Percentiles rank a stretch among this genome's conserved stretches.
Evolutionary conservation across 2,329 filamentous ascomycete genomes (phyloP).

Genomic region (Stachybotrys echinatus): DNA sequence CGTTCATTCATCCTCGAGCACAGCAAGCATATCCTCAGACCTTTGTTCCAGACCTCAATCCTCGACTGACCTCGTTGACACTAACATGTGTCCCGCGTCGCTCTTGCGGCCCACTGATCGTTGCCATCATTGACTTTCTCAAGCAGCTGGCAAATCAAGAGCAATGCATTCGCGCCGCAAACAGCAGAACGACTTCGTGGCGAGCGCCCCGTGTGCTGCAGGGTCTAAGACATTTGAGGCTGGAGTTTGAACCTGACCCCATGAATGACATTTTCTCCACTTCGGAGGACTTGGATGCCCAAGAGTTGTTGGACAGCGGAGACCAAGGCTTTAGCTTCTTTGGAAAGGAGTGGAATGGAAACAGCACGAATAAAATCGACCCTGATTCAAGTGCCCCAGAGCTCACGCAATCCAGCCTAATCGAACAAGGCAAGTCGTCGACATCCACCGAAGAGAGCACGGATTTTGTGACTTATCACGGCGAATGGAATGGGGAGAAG

Average conservation of each 20-base stretch:
- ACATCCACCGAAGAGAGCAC: constrained; percentile 10
- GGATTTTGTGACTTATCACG: constrained; percentile 16
- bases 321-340: constrained; percentile 42
- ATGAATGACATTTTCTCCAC: constrained; percentile 27
- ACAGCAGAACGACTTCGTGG: constrained; percentile 13
- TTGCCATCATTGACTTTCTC: constrained; percentile 43
- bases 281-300: constrained; percentile 32
- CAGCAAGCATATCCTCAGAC: constrained; percentile 40
- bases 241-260: constrained; percentile 48
- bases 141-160: constrained; percentile 44
- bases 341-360: constrained; percentile 10
- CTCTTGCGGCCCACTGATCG: constrained; percentile 44
- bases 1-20: constrained; percentile 33
- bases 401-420: neutral
- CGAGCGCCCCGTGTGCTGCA: constrained; percentile 37
- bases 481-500: constrained; percentile 17
- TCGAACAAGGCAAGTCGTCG: neutral
- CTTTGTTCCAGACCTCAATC: constrained; percentile 52
- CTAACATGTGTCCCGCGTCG: constrained; percentile 49
- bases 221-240: constrained; percentile 47
- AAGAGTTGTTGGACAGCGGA: constrained; percentile 33
- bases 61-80: constrained; percentile 46
- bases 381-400: neutral
- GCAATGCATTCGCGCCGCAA: constrained; percentile 30
- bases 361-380: constrained; percentile 6